Base-by-base conservation (phyloP, 345 rosid genomes). In the Camelina hispida region DNA sequence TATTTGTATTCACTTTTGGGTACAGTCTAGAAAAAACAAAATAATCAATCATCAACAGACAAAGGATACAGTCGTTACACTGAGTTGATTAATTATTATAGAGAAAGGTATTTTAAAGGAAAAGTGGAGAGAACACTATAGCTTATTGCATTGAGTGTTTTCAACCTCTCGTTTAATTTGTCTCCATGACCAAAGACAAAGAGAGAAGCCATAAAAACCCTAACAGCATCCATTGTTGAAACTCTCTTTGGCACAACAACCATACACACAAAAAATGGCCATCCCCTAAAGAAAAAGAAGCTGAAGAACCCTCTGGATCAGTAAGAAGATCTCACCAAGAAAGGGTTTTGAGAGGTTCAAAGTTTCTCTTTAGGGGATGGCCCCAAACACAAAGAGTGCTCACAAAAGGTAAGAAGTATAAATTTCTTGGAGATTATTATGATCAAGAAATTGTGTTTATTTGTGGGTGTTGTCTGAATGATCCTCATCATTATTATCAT, bases 191-290 rank as follows among this genome's bases (percentile, higher is more conserved):
- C 73, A 78, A 67, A 78, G 65, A 67, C 81, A 78, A 52, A 72
- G 77, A 72, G 64, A 78, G 59, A 34, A 66, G 7, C 53, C 69
- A 78, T 72, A 43, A 72, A 66, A 72, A 72, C 74, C 51, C 68
- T 62, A 66, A 53, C 13, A 60, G 3, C 66, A 16, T 67, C 74
- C 78, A 66, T 58, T 66, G 65, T 72, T 72, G 37, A 72, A 78
- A 78, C 60, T 61, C 81, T 61, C 81, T 72, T 78, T 72, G 73
- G 69, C 78, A 72, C 72, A 78, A 72, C 77, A 71, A 28, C 77
- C 61, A 56, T 5, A 65, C 53, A 71, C 28, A 65, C 20, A 51
- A 57, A 56, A 30, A 38, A 72, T 72, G 77, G 77, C 74, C 77
- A 66, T 78, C 77, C 63, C 76, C 61, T 78, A 51, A 30, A 71